phyloP scores from a whole-genome alignment of 192 early-diverging fungal genomes.

The Backusella psychrophila region DNA sequence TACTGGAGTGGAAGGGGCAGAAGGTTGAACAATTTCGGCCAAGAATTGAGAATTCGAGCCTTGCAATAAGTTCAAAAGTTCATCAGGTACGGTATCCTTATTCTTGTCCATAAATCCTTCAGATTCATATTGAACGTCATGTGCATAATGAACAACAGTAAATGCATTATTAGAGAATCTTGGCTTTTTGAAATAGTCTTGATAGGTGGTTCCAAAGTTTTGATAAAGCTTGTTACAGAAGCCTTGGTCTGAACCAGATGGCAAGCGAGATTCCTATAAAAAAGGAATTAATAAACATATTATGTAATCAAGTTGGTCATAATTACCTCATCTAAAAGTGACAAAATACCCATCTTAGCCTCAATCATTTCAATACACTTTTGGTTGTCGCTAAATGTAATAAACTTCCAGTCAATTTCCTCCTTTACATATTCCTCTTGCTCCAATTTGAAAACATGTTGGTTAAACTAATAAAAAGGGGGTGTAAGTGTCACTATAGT shows the following conservation, averaged over 20 bases:
- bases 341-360: constrained; percentile 89
- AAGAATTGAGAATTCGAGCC: constrained; percentile 79
- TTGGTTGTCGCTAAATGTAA: constrained; percentile 99
- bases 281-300: neutral
- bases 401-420: constrained; percentile 97
- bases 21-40: constrained; percentile 68
- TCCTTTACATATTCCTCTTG: constrained; percentile 98
- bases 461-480: constrained; percentile 82
- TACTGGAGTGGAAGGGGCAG: constrained; percentile 41
- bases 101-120: constrained; percentile 99
- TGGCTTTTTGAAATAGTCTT: constrained; percentile 88
- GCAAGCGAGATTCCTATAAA: constrained; percentile 59
- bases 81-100: constrained; percentile 97
- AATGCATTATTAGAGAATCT: constrained; percentile 87
- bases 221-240: constrained; percentile 91
- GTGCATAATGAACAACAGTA: constrained; percentile 95
- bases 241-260: constrained; percentile 81
- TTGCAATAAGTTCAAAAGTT: constrained; percentile 79
- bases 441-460: constrained; percentile 99
- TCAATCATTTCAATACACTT: constrained; percentile 99
- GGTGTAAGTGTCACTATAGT: neutral
- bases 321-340: constrained; percentile 93
- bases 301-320: neutral
- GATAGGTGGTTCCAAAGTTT: constrained; percentile 70
- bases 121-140: constrained; percentile 91